Base-by-base conservation (phyloP, 2,329 filamentous ascomycete species). In the Drechslerella stenobrocha region DNA sequence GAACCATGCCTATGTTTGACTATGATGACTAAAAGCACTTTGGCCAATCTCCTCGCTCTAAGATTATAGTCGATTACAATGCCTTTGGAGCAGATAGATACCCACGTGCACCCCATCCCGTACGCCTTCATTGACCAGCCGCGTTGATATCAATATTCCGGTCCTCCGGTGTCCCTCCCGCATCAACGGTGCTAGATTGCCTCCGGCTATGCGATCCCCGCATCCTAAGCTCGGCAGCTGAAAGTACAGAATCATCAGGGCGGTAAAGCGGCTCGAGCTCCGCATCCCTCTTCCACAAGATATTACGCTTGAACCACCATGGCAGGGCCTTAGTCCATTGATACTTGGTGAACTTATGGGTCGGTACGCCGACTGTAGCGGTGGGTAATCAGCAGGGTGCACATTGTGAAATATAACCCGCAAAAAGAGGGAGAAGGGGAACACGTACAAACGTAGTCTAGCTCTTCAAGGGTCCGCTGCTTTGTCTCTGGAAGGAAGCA, bases 401-500 rank as follows among this genome's bases (percentile, higher is more conserved):
- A 20, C 8, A 26, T 24, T 26, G 8, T 8, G 23, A 20, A 22
- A 23, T 11, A 20, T 32, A n/a, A n/a, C 9, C 6, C n/a, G 72
- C 70, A 71, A 48, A 69, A 20, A 44, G 70, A 26, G 40, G 55
- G 46, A 83, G 15, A 42, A 47, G 44, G 22, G 44, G n/a, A n/a
- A 13, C 2, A 18, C 55, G 60, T 67, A 67, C 63, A 83, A 52
- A 84, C 80, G 61, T 82, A 81, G 71, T 81, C 79, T 6, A 81
- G 77, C 58, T 81, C 80, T 65, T 81, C 80, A 0, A 81, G 75
- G 0, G 79, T 81, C 55, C 78, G 77, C 34, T 80, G 81, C 75
- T 85, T 85, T 9, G 83, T 85, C 74, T 85, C 83, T 0, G 82
- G 81, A 1, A 84, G 76, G 50, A 80, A 77, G 72, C 83, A 75